A percentile compares a stretch with the other conserved stretches of the same genome.
These are phyloP conservation scores for Microthlaspi erraticum DNA, from an alignment of 345 rosid genomes.

Conservation along the genomic window DNA sequence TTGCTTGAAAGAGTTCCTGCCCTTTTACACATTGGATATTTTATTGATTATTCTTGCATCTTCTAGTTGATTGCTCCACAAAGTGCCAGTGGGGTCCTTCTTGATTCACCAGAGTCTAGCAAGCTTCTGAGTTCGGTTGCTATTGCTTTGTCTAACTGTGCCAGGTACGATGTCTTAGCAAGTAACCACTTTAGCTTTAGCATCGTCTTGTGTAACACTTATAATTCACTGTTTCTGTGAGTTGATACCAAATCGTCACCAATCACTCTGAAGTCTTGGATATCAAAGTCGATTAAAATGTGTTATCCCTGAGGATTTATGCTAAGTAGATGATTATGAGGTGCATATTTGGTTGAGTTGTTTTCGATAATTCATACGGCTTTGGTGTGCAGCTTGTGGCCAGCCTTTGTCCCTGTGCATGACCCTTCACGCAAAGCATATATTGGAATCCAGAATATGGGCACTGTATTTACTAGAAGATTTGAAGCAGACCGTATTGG, in stretches of 20 bases:
- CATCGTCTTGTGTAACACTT: slow-evolving; percentile 9
- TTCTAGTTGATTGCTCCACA: slow-evolving; percentile 87
- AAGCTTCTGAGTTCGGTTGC: slow-evolving; percentile 94
- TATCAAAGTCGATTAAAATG: slow-evolving; percentile 3
- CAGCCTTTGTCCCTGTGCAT: slow-evolving; percentile 97
- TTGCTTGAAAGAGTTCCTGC: background rate
- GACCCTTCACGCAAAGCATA: slow-evolving; percentile 90
- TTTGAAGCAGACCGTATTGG: slow-evolving; percentile 91
- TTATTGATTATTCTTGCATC: slow-evolving; percentile 32
- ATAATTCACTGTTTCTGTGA: slow-evolving; percentile 31
- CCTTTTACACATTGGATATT: slow-evolving; percentile 15
- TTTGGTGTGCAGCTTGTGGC: slow-evolving; percentile 75
- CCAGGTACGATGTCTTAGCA: slow-evolving; percentile 61
- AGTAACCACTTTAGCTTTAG: slow-evolving; percentile 27
- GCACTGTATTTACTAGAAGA: slow-evolving; percentile 87
- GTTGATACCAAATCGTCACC: slow-evolving; percentile 13
- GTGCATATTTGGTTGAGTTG: slow-evolving; percentile 15
- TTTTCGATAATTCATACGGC: slow-evolving; percentile 14
- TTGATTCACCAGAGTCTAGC: slow-evolving; percentile 90
- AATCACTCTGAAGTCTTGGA: slow-evolving; percentile 1
- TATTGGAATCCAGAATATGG: slow-evolving; percentile 93
- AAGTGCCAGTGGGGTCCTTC: slow-evolving; percentile 97
- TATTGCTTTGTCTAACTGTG: slow-evolving; percentile 90
- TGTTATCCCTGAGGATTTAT: slow-evolving; percentile 12
- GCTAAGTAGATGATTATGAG: slow-evolving; percentile 9